Conservation (phyloP, 2,329 filamentous ascomycete species). For the Chaetomium sp. region DNA sequence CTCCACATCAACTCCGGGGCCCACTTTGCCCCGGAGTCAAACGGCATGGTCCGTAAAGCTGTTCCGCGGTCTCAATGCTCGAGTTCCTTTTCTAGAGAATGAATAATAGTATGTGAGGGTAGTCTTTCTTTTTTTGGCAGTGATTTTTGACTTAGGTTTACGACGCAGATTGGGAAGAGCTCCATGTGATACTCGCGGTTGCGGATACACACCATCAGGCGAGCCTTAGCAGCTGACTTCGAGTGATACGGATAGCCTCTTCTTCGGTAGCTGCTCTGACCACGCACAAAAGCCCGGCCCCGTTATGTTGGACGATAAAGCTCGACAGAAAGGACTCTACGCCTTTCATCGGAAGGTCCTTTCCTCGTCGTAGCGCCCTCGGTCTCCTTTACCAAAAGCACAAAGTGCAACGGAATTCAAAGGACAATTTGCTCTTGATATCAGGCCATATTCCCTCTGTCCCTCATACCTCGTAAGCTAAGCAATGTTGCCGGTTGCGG, state of each 20-base stretch:
- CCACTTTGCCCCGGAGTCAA: neutral
- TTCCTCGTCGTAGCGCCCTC: neutral
- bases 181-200: too few species aligned
- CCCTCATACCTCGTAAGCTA: neutral
- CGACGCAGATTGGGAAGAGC: too few species aligned
- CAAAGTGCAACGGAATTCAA: neutral
- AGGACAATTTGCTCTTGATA: neutral
- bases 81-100: too few species aligned
- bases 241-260: neutral
- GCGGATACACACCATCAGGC: neutral
- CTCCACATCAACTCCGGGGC: neutral
- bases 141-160: too few species aligned
- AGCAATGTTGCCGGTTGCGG: neutral
- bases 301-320: too few species aligned
- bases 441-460: neutral
- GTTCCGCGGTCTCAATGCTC: too few species aligned
- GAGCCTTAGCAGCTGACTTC: neutral
- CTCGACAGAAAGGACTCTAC: neutral
- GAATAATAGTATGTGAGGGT: too few species aligned
- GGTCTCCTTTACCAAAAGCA: neutral
- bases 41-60: neutral
- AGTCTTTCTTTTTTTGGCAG: too few species aligned
- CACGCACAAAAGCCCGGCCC: neutral
- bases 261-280: neutral
- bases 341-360: neutral